Conservation (phyloP, 148 eudicot genomes). For the Fallopia convolvulus region DNA sequence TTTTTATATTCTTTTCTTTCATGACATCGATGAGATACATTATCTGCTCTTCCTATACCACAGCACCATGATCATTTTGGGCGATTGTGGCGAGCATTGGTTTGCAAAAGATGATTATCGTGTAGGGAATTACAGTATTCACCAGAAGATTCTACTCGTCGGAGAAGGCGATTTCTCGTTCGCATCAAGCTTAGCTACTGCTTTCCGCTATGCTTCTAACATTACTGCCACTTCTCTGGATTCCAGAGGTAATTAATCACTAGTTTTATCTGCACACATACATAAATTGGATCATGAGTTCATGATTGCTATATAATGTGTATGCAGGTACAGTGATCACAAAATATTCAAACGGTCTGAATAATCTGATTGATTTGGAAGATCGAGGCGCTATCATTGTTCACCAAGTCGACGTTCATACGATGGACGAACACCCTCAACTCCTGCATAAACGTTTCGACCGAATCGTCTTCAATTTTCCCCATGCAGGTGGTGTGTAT, state of each 20-base stretch:
- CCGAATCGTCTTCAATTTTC: constrained; percentile 28
- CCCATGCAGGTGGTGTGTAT: constrained; percentile 10
- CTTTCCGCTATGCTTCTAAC: background rate
- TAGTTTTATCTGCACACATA: background rate
- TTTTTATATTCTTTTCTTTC: no score
- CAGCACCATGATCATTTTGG: background rate
- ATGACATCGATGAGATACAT: background rate
- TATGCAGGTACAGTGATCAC: background rate
- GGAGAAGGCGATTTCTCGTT: constrained; percentile 15
- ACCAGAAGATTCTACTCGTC: background rate
- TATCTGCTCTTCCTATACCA: background rate
- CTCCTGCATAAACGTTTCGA: constrained; percentile 12
- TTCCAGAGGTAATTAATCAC: background rate
- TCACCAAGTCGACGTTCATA: background rate
- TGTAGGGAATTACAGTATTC: background rate
- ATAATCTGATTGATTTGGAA: background rate
- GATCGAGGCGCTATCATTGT: background rate
- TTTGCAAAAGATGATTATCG: background rate
- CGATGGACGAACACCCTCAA: background rate
- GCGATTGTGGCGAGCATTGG: background rate
- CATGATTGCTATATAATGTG: no score
- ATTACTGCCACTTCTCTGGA: constrained; percentile 9
- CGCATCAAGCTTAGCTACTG: background rate
- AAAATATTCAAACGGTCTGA: background rate
- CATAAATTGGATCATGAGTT: no score